Evolutionary conservation across 495 filamentous ascomycete species (phyloP).

Genomic region (Tuber calosporum): DNA sequence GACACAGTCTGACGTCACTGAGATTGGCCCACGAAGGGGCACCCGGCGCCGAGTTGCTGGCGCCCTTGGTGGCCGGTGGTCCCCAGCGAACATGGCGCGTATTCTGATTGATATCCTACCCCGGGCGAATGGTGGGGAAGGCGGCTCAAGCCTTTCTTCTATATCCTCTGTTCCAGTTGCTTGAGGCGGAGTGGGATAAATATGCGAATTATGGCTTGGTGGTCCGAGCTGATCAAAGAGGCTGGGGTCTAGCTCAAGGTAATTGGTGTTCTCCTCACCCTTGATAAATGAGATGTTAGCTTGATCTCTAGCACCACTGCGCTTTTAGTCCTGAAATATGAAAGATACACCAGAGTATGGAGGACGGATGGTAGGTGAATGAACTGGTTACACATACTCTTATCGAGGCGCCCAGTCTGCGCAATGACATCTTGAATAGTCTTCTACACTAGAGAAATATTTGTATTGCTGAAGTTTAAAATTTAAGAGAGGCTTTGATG

Average conservation of each 20-base stretch:
- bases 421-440: background rate
- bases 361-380: background rate
- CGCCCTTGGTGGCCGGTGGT: background rate
- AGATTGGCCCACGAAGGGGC: background rate
- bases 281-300: background rate
- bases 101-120: background rate
- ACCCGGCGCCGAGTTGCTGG: background rate
- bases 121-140: background rate
- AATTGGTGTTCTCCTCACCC: background rate
- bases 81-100: background rate
- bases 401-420: background rate
- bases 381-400: background rate
- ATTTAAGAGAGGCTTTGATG: background rate
- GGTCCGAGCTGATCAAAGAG: background rate
- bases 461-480: background rate
- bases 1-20: background rate
- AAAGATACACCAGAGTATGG: background rate
- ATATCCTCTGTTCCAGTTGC: background rate
- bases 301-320: background rate
- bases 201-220: background rate
- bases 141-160: background rate
- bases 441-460: background rate
- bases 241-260: background rate
- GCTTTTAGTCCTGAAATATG: background rate
- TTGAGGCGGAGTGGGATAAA: background rate